Evolutionary conservation across 2,329 filamentous ascomycete genomes (phyloP), one percentile per base, ranked within the genome.

Genomic region (Neocatenulostroma microsporum): DNA sequence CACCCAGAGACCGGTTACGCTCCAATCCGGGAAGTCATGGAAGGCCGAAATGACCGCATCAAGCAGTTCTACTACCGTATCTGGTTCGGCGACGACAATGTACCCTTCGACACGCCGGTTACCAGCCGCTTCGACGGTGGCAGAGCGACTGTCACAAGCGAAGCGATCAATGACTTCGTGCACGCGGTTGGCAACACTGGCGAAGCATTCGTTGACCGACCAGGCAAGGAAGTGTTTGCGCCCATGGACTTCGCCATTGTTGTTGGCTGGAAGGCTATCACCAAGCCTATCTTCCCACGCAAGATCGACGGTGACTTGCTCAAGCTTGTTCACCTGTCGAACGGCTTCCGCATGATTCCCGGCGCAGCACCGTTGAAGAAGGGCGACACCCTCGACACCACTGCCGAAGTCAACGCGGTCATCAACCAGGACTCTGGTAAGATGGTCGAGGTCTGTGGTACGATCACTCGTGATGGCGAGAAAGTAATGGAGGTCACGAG

Each of bases 41-140:
- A 87, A 23, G 82, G 78, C 37, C 86, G 91, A 57, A 98, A 98
- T 60, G 89, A 98, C 59, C 84, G 86, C 47, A 96, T 98, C 72
- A 98, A 98, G 72, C 85, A 94, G 63, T 98, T 98, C 62, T 98
- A 98, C 73, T 98, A 94, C 79, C 80, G 81, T 51, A 81, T 93
- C 48, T 98, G 91, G 91, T 98, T 98, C 53, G 91, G 87, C 27
- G 75, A 88, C 42, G 88, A 94, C 55, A 65, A 73, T 28, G 73
- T 93, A 34, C 81, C 93, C 37, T 84, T 95, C 37, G 82, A 95
- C 53, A 81, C 83, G 12, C 73, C 84, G 23, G 84, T 94, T 35
- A 88, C 85, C 5, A 82, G 84, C 57, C 80, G 79, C 50, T 98
- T 98, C 57, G 85, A 91, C 49, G 91, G 91, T 57, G 91, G 91